Evolutionary conservation across 2,329 filamentous ascomycete genomes (phyloP).

Genomic region (Penicillium brevicompactum): DNA sequence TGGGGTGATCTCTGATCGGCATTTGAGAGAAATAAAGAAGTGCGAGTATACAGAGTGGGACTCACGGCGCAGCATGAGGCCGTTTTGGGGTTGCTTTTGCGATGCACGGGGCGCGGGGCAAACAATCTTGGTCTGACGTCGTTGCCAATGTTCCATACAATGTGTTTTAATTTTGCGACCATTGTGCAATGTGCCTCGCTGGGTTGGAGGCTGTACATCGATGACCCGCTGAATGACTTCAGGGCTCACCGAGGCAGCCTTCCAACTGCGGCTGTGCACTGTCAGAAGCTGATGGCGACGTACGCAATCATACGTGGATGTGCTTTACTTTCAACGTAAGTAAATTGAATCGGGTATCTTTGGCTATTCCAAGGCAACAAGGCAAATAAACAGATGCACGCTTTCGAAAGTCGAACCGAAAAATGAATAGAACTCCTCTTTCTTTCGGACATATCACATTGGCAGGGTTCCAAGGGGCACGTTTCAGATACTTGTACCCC

Average conservation of each 20-base stretch:
- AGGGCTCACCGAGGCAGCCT: too few relatives aligned
- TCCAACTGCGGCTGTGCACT: not conserved
- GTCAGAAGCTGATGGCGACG: not conserved
- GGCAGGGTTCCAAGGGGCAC: not conserved
- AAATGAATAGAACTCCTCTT: not conserved
- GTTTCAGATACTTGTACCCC: not conserved
- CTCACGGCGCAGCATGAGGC: not conserved
- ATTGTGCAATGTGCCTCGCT: too few relatives aligned
- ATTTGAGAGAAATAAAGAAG: too few relatives aligned
- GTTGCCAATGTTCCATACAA: not conserved
- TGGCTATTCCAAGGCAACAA: not conserved
- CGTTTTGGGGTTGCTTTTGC: not conserved
- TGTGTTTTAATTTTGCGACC: too few relatives aligned
- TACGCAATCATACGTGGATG: not conserved
- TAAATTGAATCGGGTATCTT: conserved; percentile 6
- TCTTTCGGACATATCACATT: not conserved
- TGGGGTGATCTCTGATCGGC: too few relatives aligned
- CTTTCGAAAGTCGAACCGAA: not conserved
- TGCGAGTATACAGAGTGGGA: too few relatives aligned
- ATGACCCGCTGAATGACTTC: too few relatives aligned
- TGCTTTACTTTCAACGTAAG: not conserved
- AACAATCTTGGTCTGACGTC: not conserved
- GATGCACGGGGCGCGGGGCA: not conserved
- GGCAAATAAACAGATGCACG: not conserved
- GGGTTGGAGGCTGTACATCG: not conserved